These are phyloP conservation scores for Dipteronia dyeriana DNA, from an alignment of 345 rosid species.

Conservation along the genomic window DNA sequence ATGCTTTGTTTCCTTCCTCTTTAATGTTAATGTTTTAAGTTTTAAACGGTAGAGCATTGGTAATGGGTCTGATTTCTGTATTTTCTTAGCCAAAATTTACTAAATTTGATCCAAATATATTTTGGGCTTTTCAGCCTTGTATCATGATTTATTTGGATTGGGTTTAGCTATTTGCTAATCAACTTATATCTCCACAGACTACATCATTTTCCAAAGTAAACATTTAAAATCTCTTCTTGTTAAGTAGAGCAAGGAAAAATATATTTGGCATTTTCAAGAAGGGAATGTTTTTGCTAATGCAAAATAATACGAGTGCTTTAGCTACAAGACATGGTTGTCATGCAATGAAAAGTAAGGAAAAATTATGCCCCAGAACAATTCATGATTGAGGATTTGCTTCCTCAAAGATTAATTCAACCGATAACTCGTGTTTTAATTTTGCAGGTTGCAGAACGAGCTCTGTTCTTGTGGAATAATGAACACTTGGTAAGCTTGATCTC, in stretches of 20 bases:
- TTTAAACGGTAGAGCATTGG: neutral
- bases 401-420: neutral
- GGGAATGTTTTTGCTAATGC: neutral
- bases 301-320: neutral
- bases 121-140: neutral
- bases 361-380: neutral
- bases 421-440: neutral
- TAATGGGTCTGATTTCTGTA: neutral
- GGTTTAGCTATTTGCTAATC: neutral
- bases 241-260: too few species aligned
- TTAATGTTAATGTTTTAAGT: too few species aligned
- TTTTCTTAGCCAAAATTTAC: neutral
- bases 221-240: too few species aligned
- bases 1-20: neutral
- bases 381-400: neutral
- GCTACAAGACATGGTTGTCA: neutral
- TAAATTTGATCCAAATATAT: neutral
- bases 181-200: neutral
- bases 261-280: neutral
- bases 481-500: slow-evolving; percentile 54
- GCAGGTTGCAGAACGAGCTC: slow-evolving; percentile 70
- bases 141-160: neutral
- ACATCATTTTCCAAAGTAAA: neutral
- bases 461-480: slow-evolving; percentile 70
- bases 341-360: neutral